phyloP scores from a whole-genome alignment of 129 eudicot species.

The Gnaphalium uliginosum region DNA sequence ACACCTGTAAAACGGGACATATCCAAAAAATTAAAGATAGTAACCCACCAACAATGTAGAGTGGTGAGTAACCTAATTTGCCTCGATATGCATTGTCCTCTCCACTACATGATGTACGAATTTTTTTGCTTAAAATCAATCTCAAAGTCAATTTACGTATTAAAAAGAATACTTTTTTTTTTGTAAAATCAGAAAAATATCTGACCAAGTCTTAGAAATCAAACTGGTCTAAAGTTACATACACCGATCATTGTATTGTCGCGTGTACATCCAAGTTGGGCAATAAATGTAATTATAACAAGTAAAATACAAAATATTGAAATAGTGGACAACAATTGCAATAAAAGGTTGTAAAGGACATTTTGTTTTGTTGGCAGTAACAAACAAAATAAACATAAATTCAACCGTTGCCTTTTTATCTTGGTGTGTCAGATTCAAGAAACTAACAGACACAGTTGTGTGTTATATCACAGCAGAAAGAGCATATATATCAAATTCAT shows the following conservation, averaged over 20 bases:
- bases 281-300: neutral
- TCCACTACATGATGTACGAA: no score
- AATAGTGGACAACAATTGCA: neutral
- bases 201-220: no score
- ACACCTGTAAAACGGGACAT: no score
- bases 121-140: no score
- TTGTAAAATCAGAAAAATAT: no score
- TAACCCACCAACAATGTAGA: no score
- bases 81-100: no score
- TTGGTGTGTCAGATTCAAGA: constrained; percentile 13
- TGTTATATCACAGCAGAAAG: neutral
- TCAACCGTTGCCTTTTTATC: neutral
- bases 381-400: neutral
- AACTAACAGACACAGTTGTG: neutral
- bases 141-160: no score
- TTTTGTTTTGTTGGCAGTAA: constrained; percentile 17
- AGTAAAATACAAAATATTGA: constrained; percentile 12
- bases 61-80: no score
- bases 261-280: neutral
- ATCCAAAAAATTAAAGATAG: no score
- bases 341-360: neutral
- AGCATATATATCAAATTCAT: neutral
- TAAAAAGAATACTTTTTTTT: no score
- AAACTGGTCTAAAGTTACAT: no score
- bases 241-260: neutral